These are phyloP conservation scores for Scleroderma bovista DNA, from an alignment of 768 basidiomycete genomes.

Conservation along the genomic window DNA sequence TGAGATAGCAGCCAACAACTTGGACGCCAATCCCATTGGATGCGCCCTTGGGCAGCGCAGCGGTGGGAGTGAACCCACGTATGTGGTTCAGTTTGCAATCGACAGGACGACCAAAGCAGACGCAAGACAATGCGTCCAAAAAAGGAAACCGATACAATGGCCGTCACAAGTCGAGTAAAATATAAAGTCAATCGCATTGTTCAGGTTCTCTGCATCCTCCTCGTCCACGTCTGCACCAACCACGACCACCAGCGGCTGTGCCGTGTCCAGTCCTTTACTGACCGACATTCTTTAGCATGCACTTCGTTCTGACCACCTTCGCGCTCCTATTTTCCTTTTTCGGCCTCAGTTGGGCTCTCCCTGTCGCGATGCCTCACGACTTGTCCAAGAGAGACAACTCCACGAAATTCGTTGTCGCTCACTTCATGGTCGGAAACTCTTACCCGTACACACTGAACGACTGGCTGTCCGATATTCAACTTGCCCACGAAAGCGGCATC, in stretches of 20 bases:
- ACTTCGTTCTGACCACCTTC: slow-evolving; percentile 8
- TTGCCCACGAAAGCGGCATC: slow-evolving; percentile 54
- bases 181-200: not conserved
- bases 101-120: not conserved
- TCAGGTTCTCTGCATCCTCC: not conserved
- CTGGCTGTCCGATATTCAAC: slow-evolving; percentile 47
- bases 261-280: not conserved
- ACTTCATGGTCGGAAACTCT: slow-evolving; percentile 61
- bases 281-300: slow-evolving; percentile 12
- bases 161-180: too few relatives aligned
- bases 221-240: not conserved
- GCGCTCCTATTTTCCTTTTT: slow-evolving; percentile 6
- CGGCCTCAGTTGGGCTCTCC: slow-evolving; percentile 7
- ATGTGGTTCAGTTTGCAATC: too few relatives aligned
- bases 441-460: slow-evolving; percentile 46
- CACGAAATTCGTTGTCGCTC: slow-evolving; percentile 47
- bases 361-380: slow-evolving; percentile 5
- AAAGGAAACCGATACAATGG: not conserved
- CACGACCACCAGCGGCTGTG: not conserved
- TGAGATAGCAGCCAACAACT: too few relatives aligned
- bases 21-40: not conserved
- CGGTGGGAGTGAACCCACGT: too few relatives aligned
- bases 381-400: slow-evolving; percentile 11
- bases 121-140: not conserved
- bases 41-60: not conserved